A percentile compares a stretch with the other conserved stretches of the same genome.
These are phyloP conservation scores for Blastomyces percursus DNA, from an alignment of 2,329 filamentous ascomycete genomes.

Conservation along the genomic window DNA sequence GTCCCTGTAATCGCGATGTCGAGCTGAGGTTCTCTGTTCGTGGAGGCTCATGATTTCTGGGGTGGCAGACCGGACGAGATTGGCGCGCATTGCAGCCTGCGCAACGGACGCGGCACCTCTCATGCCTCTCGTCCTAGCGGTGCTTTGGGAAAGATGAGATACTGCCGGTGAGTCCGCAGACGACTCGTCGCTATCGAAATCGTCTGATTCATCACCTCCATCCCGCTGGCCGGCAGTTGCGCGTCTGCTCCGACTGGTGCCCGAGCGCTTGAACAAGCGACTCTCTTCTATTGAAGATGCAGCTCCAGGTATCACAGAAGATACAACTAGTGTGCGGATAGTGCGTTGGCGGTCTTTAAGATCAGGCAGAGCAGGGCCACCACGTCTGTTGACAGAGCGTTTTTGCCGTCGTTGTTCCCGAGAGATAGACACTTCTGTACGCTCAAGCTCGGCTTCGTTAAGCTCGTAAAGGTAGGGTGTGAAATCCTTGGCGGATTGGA, in stretches of 20 bases:
- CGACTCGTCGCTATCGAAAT: conserved; percentile 84
- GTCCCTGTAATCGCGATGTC: conserved; percentile 59
- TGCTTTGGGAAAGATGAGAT: conserved; percentile 57
- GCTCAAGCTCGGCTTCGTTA: conserved; percentile 78
- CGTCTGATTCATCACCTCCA: conserved; percentile 66
- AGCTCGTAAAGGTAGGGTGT: conserved; percentile 90
- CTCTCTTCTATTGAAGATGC: conserved; percentile 72
- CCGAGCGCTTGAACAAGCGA: conserved; percentile 69
- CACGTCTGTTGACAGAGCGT: conserved; percentile 83
- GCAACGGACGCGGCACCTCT: conserved; percentile 78
- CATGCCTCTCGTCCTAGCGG: conserved; percentile 76
- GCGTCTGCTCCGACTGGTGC: conserved; percentile 51
- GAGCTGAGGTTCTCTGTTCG: conserved; percentile 58
- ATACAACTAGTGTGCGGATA: conserved; percentile 83
- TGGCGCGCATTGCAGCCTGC: conserved; percentile 69
- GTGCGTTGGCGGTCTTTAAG: conserved; percentile 90
- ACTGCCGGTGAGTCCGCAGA: conserved; percentile 74
- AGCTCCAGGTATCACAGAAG: conserved; percentile 80
- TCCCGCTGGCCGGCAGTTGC: conserved; percentile 46
- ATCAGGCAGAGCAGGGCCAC: conserved; percentile 87
- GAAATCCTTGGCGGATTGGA: conserved; percentile 88
- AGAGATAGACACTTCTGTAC: conserved; percentile 84
- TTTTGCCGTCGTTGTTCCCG: conserved; percentile 91
- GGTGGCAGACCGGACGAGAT: conserved; percentile 70
- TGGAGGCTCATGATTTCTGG: conserved; percentile 58